A percentile compares a stretch with the other conserved stretches of the same genome.
Evolutionary conservation across 2,329 filamentous ascomycete genomes (phyloP).

Genomic region (Sporothrix curviconia): DNA sequence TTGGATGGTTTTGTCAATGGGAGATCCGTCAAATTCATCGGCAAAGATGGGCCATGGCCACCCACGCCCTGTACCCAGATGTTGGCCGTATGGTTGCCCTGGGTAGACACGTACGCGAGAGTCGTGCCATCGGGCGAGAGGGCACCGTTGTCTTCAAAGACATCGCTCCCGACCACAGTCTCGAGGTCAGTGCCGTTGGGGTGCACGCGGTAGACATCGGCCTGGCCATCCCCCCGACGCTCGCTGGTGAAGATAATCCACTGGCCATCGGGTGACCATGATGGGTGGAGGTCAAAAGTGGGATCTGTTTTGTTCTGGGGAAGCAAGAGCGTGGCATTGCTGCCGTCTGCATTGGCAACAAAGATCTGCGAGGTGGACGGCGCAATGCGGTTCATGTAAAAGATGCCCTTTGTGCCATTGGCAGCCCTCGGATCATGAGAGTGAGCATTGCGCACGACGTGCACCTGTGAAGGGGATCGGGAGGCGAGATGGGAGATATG

Average conservation of each 20-base stretch:
- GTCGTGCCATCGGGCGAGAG: not conserved
- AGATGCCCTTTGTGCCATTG: not conserved
- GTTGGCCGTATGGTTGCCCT: not conserved
- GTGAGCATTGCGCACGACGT: no score
- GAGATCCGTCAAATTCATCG: not conserved
- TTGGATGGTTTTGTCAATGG: not conserved
- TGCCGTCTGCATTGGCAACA: slow-evolving; percentile 1
- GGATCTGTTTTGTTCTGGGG: not conserved
- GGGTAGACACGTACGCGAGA: not conserved
- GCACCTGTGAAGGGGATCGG: not conserved
- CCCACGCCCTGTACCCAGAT: not conserved
- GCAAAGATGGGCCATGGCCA: not conserved
- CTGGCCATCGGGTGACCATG: not conserved
- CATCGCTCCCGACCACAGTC: not conserved
- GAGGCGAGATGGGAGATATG: not conserved
- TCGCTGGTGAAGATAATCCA: slow-evolving; percentile 5
- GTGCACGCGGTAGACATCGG: not conserved
- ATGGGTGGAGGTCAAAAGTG: not conserved
- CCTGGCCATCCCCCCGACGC: not conserved
- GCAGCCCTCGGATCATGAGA: not conserved
- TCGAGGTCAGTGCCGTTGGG: not conserved
- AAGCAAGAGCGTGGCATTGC: not conserved
- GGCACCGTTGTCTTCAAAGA: not conserved
- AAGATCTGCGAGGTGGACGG: not conserved
- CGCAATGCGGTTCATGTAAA: not conserved